phyloP scores from a whole-genome alignment of 176 grass and related monocot genomes.

The Rhynchospora tenuis region DNA sequence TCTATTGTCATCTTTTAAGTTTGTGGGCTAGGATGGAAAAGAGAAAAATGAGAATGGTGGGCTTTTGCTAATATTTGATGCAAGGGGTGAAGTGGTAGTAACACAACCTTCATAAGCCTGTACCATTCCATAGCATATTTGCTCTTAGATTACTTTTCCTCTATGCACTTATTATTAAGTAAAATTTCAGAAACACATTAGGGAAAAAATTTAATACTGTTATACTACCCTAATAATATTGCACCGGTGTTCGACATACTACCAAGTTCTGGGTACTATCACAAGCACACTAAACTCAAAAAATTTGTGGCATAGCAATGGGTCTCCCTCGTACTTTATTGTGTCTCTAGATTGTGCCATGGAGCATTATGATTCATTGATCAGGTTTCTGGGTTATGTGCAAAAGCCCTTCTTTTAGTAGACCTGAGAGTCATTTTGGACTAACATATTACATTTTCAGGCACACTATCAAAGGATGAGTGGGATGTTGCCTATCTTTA shows the following conservation, averaged over 20 bases:
- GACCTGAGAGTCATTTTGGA: neutral
- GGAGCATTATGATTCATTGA: neutral
- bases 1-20: neutral
- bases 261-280: neutral
- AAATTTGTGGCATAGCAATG: neutral
- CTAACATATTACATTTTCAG: conserved; percentile 31
- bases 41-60: neutral
- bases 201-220: neutral
- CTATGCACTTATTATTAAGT: neutral
- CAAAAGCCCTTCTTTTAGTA: neutral
- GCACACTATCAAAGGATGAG: conserved; percentile 72
- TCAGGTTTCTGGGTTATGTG: neutral
- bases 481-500: conserved; percentile 97
- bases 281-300: neutral
- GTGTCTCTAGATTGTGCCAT: neutral
- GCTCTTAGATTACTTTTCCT: neutral
- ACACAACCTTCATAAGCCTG: neutral
- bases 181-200: neutral
- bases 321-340: neutral
- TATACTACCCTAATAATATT: neutral
- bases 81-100: neutral
- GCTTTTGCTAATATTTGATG: neutral
- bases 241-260: neutral
- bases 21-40: neutral
- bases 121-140: neutral